Evolutionary conservation across 2,329 filamentous ascomycete species (phyloP).

Genomic region (Monilinia fructigena): DNA sequence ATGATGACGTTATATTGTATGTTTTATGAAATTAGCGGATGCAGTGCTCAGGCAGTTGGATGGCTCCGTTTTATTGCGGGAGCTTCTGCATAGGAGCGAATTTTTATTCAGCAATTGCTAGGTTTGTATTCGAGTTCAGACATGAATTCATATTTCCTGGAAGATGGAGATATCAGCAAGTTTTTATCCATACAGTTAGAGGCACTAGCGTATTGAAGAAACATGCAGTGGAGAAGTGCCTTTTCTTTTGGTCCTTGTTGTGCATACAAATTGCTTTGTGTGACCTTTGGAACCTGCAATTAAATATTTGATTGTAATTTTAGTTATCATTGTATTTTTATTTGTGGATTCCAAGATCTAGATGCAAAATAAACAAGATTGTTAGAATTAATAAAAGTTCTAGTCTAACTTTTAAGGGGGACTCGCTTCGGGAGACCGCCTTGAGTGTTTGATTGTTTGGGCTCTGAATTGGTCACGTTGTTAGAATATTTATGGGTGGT

Average conservation of each 20-base stretch:
- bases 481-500: too few relatives aligned
- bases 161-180: conserved; percentile 1
- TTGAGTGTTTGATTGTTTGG: background rate
- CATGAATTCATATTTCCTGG: background rate
- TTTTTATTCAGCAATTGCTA: background rate
- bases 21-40: too few relatives aligned
- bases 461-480: too few relatives aligned
- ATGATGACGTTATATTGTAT: too few relatives aligned
- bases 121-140: background rate
- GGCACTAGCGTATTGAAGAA: background rate
- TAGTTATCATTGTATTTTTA: background rate
- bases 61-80: too few relatives aligned
- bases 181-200: background rate
- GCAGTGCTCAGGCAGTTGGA: too few relatives aligned
- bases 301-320: too few relatives aligned
- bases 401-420: background rate
- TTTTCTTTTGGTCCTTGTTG: background rate
- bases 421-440: conserved; percentile 7
- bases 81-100: background rate
- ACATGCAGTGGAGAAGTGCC: background rate
- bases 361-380: background rate
- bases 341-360: too few relatives aligned
- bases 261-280: too few relatives aligned
- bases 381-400: background rate
- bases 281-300: too few relatives aligned